Evolutionary conservation across 306 rosid species (phyloP), one percentile per base, ranked within the genome.

Genomic region (Malus fusca): DNA sequence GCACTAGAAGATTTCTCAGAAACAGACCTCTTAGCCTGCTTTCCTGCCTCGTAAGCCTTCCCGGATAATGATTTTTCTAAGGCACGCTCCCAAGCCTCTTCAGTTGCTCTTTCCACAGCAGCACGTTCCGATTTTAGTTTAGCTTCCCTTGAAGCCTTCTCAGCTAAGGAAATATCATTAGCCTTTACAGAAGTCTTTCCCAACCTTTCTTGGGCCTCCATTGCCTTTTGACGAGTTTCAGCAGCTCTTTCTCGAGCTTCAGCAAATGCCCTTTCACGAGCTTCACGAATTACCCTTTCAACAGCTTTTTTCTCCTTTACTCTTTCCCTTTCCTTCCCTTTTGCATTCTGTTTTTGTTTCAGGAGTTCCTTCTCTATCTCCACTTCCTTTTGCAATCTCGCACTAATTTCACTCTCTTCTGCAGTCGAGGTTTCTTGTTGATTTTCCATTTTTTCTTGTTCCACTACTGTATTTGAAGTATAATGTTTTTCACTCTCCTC

Each of bases 231-330:
- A 58, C 96, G 92, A 75, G 88, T 89, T 84, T 84, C 93, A 42
- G 88, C 76, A 46, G 88, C 97, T 88, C 92, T 87, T 77, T 91
- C 97, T 71, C 83, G 82, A 77, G 92, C 94, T 73, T 86, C 96
- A 68, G 91, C 92, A 92, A 91, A 90, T 77, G 98, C 97, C 86
- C 97, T 87, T 84, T 90, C 90, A 37, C 97, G 98, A 77, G 92
- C 97, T 85, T 94, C 98, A 18, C 93, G 93, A 31, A 94, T 85
- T 66, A 87, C 93, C 86, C 96, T 88, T 77, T 90, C 98, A 74
- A 91, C 98, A 28, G 91, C 89, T 72, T 83, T 77, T 82, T 80
- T 94, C 85, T 92, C 98, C 79, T 75, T 88, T 76, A 83, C 93
- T 80, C 74, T 90, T 67, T 84, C 92, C 82, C 86, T 91, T 82